Base-by-base conservation (phyloP, 2,329 filamentous ascomycete species). In the Fusarium sp. region DNA sequence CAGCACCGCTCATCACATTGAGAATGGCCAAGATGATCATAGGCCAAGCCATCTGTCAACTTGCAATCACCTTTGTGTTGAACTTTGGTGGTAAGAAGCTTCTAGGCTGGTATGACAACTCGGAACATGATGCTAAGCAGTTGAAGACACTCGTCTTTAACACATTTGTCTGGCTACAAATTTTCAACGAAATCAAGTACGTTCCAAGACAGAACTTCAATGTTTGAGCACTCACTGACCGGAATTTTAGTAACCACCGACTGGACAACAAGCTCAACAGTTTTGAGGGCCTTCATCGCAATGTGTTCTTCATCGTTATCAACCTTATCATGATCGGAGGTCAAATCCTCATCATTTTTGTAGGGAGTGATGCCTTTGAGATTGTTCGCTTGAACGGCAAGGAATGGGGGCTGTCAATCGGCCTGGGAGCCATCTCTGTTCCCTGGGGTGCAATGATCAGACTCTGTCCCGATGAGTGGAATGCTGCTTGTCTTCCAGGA, bases 211-310 rank as follows among this genome's bases (percentile, higher is more conserved):
- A 33, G 24, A 3, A 94, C 2, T 94, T 78, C 86, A 91, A 73
- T 28, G 80, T 94, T 28, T 16, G 24, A 44, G 33, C 39, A 29
- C 21, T 35, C 20, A 94, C 83, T 95, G 93, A 81, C 91, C 92
- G 13, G 57, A 15, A 33, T 11, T 13, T 23, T 26, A 74, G 72
- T 78, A 89, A 88, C 74, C 84, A 88, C 29, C 86, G 88, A 16
- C 86, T 97, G 18, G 94, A 97, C 79, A 97, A 97, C 80, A 89
- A 88, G 58, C 90, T 96, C 82, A 97, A 97, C 78, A 91, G 97
- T 59, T 93, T 97, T 61, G 93, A 97, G 78, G 92, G 92, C 57
- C 88, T 97, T 59, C 85, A 87, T 21, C 86, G 85, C 72, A 97
- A 97, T 77, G 89, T 86, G 76, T 96, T 94, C 84, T 97, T 97